Evolutionary conservation across 306 rosid species (phyloP), one percentile per base, ranked within the genome.

Genomic region (Dicorynia guianensis): DNA sequence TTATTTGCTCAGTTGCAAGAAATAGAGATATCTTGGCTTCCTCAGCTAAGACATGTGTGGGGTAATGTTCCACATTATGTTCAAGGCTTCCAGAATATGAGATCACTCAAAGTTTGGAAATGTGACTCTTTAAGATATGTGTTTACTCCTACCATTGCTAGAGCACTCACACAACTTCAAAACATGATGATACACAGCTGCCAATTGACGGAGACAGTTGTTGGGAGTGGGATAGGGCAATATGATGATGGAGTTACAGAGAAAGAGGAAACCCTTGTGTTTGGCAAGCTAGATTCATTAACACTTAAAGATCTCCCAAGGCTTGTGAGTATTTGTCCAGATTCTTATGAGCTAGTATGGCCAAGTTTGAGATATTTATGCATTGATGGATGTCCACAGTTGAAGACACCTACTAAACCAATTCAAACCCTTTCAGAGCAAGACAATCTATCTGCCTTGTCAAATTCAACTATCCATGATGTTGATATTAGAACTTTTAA

Each of bases 31-130:
- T 59, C 70, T 10, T 49, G 71, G 56, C 64, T 69, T 0, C n/a
- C 13, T 71, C 50, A n/a, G 46, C 38, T 77, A 50, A 38, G 11
- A 60, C 57, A 69, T 15, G 7, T 77, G 14, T 77, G 81, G 81
- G 69, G 76, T 11, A 59, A 60, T 61, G 81, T 38, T 77, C 81
- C 76, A 60, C 62, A 17, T 13, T 4, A 40, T 13, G 30, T 60
- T 50, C 71, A 69, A 49, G 81, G 81, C 65, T 78, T 78, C 62
- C 71, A 69, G 8, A 78, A 78, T 30, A 15, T 78, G 76, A 78
- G 50, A 61, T 69, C 81, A 15, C 20, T 77, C 39, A 69, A 39
- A 42, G 39, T 78, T 17, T 25, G 3, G 4, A 48, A 50, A 10
- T 78, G 81, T 78, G 76, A 69, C n/a, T 65, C 71, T 61, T 61